A percentile compares a stretch with the other conserved stretches of the same genome.
These are phyloP conservation scores for Penicillium arizonense DNA, from an alignment of 495 filamentous ascomycete species.

Conservation along the genomic window DNA sequence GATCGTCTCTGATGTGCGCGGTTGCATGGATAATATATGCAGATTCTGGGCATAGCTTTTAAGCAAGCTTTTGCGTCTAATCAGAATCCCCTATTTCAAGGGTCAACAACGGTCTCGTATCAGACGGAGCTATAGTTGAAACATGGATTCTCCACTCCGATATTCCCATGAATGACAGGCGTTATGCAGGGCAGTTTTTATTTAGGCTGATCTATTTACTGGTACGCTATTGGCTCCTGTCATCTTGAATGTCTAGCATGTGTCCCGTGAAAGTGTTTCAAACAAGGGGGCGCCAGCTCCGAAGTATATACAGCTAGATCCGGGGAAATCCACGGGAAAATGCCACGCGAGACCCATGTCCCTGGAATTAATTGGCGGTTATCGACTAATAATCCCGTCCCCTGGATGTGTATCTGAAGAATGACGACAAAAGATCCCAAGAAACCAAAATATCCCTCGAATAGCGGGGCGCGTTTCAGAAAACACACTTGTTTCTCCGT, in stretches of 20 bases:
- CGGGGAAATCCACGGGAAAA: neutral
- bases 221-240: neutral
- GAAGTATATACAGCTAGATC: neutral
- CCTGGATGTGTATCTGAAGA: neutral
- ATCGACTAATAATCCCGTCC: neutral
- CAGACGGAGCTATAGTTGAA: neutral
- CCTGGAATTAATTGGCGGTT: neutral
- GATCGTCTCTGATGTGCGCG: neutral
- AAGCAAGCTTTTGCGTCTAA: too few relatives aligned
- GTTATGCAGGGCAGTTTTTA: neutral
- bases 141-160: neutral
- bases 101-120: neutral
- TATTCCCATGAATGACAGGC: slow-evolving; percentile 12
- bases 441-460: slow-evolving; percentile 15
- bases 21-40: neutral
- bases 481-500: neutral
- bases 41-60: too few relatives aligned
- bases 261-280: too few relatives aligned
- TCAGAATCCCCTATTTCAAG: neutral
- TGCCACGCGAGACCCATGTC: neutral
- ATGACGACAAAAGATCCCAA: neutral
- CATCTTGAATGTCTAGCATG: neutral
- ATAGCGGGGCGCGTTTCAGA: slow-evolving; percentile 11
- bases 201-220: neutral
- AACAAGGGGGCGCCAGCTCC: neutral